These are phyloP conservation scores for Austropuccinia psidii DNA, from an alignment of 1,284 basidiomycete species.

Conservation along the genomic window DNA sequence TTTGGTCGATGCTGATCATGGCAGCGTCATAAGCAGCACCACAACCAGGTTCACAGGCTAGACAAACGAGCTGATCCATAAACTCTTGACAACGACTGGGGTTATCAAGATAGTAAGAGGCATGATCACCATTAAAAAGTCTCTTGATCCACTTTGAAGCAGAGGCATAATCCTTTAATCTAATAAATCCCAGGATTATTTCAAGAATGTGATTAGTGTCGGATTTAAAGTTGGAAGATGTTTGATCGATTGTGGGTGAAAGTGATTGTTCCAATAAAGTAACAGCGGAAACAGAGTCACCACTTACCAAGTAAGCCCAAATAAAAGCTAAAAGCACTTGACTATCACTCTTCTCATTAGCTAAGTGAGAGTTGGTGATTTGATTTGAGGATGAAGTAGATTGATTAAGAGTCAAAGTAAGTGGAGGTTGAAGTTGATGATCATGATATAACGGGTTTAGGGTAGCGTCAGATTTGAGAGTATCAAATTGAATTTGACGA, in stretches of 20 bases:
- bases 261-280: slow-evolving; percentile 23
- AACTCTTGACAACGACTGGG: slow-evolving; percentile 13
- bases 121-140: slow-evolving; percentile 30
- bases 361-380: neutral
- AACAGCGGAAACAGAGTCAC: slow-evolving; percentile 28
- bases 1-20: slow-evolving; percentile 29
- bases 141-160: slow-evolving; percentile 33
- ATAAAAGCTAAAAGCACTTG: slow-evolving; percentile 16
- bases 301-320: slow-evolving; percentile 14
- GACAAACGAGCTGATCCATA: slow-evolving; percentile 19
- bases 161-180: slow-evolving; percentile 16
- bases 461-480: neutral
- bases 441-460: slow-evolving; percentile 2
- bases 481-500: slow-evolving; percentile 1
- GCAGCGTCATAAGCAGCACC: slow-evolving; percentile 26
- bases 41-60: slow-evolving; percentile 15
- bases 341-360: slow-evolving; percentile 17
- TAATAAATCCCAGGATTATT: slow-evolving; percentile 29
- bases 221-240: neutral
- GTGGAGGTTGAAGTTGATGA: neutral
- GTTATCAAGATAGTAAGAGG: slow-evolving; percentile 23
- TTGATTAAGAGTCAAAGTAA: neutral
- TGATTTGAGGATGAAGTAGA: neutral
- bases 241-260: neutral
- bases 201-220: slow-evolving; percentile 27